Percentiles rank a stretch among this genome's conserved stretches.
Conservation (phyloP, 306 rosid genomes). For the Prunus mira region DNA sequence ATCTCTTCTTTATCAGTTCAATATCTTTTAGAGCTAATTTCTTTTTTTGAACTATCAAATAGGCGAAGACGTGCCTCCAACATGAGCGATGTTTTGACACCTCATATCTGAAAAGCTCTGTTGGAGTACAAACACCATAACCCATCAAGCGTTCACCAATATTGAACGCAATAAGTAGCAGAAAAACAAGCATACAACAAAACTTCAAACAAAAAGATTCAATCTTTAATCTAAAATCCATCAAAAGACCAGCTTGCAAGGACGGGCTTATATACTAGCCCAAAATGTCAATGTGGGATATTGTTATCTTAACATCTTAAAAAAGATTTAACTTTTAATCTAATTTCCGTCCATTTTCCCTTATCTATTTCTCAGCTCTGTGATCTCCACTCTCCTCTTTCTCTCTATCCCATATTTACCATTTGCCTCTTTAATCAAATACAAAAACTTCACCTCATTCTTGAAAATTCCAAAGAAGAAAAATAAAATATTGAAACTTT, state of each 20-base stretch:
- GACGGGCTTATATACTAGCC: background rate
- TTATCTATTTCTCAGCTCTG: background rate
- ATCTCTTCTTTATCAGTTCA: slow-evolving; percentile 5
- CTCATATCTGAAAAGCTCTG: slow-evolving; percentile 14
- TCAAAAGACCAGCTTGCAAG: background rate
- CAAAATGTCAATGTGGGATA: background rate
- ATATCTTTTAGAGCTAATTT: slow-evolving; percentile 10
- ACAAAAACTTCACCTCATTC: background rate
- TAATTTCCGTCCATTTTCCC: background rate
- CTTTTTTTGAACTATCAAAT: slow-evolving; percentile 12
- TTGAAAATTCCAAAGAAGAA: background rate
- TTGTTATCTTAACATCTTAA: background rate
- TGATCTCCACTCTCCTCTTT: background rate
- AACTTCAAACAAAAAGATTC: background rate
- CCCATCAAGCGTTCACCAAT: background rate
- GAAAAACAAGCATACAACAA: background rate
- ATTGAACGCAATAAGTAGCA: background rate
- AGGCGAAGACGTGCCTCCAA: slow-evolving; percentile 21
- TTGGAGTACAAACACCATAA: slow-evolving; percentile 7
- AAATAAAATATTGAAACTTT: background rate
- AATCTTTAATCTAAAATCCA: background rate
- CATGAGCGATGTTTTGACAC: slow-evolving; percentile 27
- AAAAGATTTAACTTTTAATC: background rate
- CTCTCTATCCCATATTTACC: background rate
- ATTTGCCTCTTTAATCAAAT: background rate